A percentile compares a stretch with the other conserved stretches of the same genome.
Conservation (phyloP, 139 green algal genomes). For the Ettlia oleoabundans region DNA sequence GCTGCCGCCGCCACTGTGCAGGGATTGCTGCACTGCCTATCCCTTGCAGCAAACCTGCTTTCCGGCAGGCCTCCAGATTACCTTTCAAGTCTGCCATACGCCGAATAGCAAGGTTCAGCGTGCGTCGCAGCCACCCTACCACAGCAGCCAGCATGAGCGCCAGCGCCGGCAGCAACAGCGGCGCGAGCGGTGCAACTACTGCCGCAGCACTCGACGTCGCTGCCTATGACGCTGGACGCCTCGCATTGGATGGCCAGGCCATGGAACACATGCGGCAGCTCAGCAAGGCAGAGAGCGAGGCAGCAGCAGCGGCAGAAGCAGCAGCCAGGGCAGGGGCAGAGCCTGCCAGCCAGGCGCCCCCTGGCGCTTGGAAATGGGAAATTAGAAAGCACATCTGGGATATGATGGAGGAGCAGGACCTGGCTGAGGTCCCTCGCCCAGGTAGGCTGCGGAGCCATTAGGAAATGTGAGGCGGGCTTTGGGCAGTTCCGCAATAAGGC, state of each 20-base stretch:
- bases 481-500: not conserved
- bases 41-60: too few species aligned
- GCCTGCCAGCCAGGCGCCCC: not conserved
- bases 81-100: too few species aligned
- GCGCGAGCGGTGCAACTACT: not conserved
- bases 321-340: not conserved
- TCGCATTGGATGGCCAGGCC: not conserved
- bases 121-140: too few species aligned
- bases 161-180: too few species aligned
- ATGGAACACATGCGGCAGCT: not conserved
- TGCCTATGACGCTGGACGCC: not conserved
- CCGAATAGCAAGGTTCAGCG: too few species aligned
- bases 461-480: not conserved
- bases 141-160: too few species aligned
- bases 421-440: slow-evolving; percentile 51
- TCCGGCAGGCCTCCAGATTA: too few species aligned
- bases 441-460: slow-evolving; percentile 6
- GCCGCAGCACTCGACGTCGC: not conserved
- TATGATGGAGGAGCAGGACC: slow-evolving; percentile 70
- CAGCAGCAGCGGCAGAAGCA: not conserved
- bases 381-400: slow-evolving; percentile 83
- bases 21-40: too few species aligned
- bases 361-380: slow-evolving; percentile 80
- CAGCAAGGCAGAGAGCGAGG: not conserved
- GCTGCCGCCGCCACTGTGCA: too few species aligned